Evolutionary conservation across 371 early-diverging fungal species (phyloP).

Genomic region (Funneliformis caledonium): DNA sequence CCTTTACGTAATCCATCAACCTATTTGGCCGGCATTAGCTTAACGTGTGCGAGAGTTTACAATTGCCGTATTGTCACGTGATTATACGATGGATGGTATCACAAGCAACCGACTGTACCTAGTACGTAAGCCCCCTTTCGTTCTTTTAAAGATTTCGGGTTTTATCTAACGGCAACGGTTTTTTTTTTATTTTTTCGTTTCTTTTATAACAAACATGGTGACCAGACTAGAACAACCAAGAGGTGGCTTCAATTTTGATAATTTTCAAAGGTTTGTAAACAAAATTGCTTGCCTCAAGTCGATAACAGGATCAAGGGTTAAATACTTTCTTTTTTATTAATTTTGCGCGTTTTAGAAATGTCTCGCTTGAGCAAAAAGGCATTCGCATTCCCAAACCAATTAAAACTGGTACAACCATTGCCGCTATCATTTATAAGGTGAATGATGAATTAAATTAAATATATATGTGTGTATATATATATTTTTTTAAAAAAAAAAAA

Average conservation of each 20-base stretch:
- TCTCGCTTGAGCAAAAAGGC: conserved; percentile 78
- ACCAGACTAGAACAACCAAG: conserved; percentile 45
- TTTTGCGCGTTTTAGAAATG: conserved; percentile 61
- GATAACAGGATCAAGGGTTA: not conserved
- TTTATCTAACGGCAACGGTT: not conserved
- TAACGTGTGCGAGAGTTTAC: too few species aligned
- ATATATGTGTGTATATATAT: too few species aligned
- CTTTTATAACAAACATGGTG: not conserved
- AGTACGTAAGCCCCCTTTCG: not conserved
- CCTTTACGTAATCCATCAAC: too few species aligned
- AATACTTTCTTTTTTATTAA: not conserved
- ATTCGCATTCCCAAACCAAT: conserved; percentile 83
- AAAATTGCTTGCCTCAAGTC: too few species aligned
- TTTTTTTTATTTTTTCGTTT: not conserved
- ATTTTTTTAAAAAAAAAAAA: too few species aligned
- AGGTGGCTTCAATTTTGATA: conserved; percentile 87
- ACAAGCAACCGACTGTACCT: not conserved
- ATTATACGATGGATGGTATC: not conserved
- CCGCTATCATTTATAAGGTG: conserved; percentile 92
- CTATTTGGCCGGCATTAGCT: too few species aligned
- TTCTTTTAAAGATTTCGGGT: not conserved
- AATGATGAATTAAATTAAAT: conserved; percentile 8
- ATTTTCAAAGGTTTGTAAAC: conserved; percentile 70
- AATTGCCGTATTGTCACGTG: too few species aligned
- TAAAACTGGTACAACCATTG: conserved; percentile 99